Conservation (phyloP, 2,329 filamentous ascomycete genomes). For the Periconia sp. region DNA sequence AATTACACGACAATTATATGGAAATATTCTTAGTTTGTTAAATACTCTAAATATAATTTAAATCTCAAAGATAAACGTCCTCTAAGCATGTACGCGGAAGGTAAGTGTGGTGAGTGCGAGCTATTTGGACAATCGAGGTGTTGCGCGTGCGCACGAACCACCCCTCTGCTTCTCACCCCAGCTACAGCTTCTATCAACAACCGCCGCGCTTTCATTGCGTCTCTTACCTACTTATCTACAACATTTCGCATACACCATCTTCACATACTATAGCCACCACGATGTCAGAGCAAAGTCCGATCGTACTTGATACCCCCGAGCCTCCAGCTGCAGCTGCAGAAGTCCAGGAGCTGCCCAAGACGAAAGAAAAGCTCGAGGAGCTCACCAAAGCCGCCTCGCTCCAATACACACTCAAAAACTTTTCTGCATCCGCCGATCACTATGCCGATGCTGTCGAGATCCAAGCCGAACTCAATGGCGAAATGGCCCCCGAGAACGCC, state of each 20-base stretch:
- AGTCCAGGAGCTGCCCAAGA: constrained; percentile 33
- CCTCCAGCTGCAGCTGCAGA: constrained; percentile 16
- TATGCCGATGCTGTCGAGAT: constrained; percentile 88
- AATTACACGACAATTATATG: too few relatives aligned
- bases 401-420: constrained; percentile 88
- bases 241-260: constrained; percentile 10
- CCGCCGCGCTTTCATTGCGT: background rate
- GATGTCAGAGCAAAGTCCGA: constrained; percentile 27
- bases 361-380: constrained; percentile 70
- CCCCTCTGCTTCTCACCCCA: background rate
- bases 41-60: too few relatives aligned
- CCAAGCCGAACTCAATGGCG: constrained; percentile 88
- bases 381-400: constrained; percentile 78
- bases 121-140: too few relatives aligned
- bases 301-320: constrained; percentile 16
- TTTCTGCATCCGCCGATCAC: constrained; percentile 79
- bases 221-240: background rate
- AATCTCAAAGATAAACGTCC: too few relatives aligned
- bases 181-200: too few relatives aligned
- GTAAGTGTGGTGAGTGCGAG: too few relatives aligned
- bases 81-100: too few relatives aligned
- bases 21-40: too few relatives aligned
- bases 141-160: constrained; percentile 16
- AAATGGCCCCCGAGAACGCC: constrained; percentile 86
- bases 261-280: background rate